Base-by-base conservation (phyloP, 1,284 basidiomycete species). In the Leccinum variabile region DNA sequence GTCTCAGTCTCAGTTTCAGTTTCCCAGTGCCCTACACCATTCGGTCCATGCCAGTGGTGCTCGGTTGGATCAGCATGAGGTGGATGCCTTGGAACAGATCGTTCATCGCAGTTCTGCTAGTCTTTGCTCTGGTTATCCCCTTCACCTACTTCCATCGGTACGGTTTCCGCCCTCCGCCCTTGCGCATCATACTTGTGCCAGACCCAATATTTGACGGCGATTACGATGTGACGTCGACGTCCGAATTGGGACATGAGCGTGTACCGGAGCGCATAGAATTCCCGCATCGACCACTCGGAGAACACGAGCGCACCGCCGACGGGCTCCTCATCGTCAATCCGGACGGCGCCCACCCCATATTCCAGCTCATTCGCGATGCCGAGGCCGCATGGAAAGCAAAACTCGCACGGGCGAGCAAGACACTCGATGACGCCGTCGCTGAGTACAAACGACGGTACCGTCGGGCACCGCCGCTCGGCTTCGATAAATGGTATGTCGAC, bases 401-500 rank as follows among this genome's bases (percentile, higher is more conserved):
- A 68, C 50, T 75, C 2, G 71, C 66, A 0, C 71, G 73, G 33
- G 83, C 84, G 63, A 84, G 82, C 46, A 76, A 67, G 46, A 82
- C 80, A 0, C 69, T 86, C 5, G 67, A 70, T 1, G 75, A 77
- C 54, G 83, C 82, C 1, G 78, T 81, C 0, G 66, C 66, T 28
- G 80, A 83, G 66, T 86, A 85, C 69, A 76, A 74, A 67, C 68
- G 74, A 9, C 73, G 84, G 11, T 86, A 86, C 63, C 68, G 73
- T 14, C 76, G 80, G 30, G 66, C 74, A 5, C 84, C 85, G 0
- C 85, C 85, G 0, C 76, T 78, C 58, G 84, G 84, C 0, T 87
- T 86, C 64, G 82, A 86, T 63, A 77, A 81, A 60, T 87, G 86
- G 85, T 87, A 70, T 58, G 71, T 62, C 25, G 5, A 25, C 35